A percentile compares a stretch with the other conserved stretches of the same genome.
Conservation (phyloP, 257 asterid genomes). For the Echium plantagineum region DNA sequence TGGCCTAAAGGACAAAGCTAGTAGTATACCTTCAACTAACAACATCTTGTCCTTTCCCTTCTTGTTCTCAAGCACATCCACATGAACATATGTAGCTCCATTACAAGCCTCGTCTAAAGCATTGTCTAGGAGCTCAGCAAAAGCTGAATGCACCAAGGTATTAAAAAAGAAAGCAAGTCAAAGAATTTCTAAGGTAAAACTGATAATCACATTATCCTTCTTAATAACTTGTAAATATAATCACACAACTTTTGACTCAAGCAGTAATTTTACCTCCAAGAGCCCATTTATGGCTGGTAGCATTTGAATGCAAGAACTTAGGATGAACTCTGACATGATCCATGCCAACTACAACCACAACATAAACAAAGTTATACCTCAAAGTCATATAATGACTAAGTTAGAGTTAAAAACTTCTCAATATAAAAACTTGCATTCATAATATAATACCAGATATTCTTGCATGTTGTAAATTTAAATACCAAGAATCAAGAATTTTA, state of each 20-base stretch:
- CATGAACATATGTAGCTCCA: conserved; percentile 58
- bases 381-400: background rate
- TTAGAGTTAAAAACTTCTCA: no score
- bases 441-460: no score
- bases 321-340: conserved; percentile 70
- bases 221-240: background rate
- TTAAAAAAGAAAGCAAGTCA: conserved; percentile 3
- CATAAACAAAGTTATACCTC: background rate
- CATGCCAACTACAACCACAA: conserved; percentile 36
- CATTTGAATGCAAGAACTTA: conserved; percentile 75
- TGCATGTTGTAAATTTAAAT: no score
- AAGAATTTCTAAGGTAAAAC: background rate
- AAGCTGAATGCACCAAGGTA: conserved; percentile 26
- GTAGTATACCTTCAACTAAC: conserved; percentile 46
- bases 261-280: conserved; percentile 45
- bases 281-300: conserved; percentile 91
- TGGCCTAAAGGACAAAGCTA: background rate
- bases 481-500: background rate
- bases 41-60: conserved; percentile 44
- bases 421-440: no score
- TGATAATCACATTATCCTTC: background rate
- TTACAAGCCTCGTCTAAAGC: conserved; percentile 42
- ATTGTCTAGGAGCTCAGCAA: conserved; percentile 85
- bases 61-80: conserved; percentile 42
- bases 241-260: background rate